Conservation (phyloP, 2,329 filamentous ascomycete species). For the Furcasterigmium furcatum region DNA sequence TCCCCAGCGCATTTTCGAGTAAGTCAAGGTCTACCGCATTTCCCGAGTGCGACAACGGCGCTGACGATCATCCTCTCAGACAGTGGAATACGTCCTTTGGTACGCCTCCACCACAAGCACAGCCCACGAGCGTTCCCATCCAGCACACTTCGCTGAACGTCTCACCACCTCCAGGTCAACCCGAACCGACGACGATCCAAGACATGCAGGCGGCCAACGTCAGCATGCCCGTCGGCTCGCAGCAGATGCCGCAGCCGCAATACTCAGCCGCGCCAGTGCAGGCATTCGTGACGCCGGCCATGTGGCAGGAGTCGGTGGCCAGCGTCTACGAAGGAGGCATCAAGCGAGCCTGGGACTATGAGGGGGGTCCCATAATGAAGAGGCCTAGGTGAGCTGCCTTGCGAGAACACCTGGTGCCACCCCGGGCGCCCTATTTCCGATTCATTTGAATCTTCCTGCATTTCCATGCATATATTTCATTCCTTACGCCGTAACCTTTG, state of each 20-base stretch:
- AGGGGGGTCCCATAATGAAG: conserved; percentile 26
- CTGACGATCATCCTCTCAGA: conserved; percentile 43
- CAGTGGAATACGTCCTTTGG: conserved; percentile 97
- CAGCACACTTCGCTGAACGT: conserved; percentile 50
- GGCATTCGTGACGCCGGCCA: conserved; percentile 64
- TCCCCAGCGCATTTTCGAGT: conserved; percentile 86
- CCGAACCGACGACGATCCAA: conserved; percentile 51
- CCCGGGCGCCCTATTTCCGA: too few relatives aligned
- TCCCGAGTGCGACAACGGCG: neutral
- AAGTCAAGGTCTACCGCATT: conserved; percentile 37
- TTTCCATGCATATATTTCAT: too few relatives aligned
- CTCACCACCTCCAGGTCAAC: conserved; percentile 48
- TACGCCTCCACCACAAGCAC: conserved; percentile 54
- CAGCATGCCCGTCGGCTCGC: conserved; percentile 39
- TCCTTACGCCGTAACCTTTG: too few relatives aligned
- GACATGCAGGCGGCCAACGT: conserved; percentile 46
- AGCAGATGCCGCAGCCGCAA: conserved; percentile 41
- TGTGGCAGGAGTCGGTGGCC: conserved; percentile 72
- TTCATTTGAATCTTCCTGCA: too few relatives aligned
- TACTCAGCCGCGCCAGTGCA: conserved; percentile 52
- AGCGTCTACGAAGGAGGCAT: conserved; percentile 65
- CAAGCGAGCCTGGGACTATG: conserved; percentile 61
- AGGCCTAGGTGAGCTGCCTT: conserved; percentile 5
- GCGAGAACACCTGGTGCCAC: conserved; percentile 12
- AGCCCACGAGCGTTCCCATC: conserved; percentile 36